Base-by-base conservation (phyloP, 306 rosid genomes). In the Vigna reflexopilosa region DNA sequence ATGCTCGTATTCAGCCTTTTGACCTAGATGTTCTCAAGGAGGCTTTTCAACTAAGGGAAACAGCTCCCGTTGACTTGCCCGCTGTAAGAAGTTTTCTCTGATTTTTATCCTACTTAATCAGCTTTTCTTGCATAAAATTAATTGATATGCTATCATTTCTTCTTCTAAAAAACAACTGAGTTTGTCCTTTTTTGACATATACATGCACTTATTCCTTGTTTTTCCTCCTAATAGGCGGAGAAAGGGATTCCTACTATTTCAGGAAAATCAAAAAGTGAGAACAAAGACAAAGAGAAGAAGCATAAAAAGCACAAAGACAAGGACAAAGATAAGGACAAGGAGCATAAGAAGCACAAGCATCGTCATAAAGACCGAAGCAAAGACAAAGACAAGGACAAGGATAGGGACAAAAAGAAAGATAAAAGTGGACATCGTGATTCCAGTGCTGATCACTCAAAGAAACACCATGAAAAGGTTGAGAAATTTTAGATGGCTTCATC, bases 241-340 rank as follows among this genome's bases (percentile, higher is more conserved):
- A 96, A 96, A 85, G 99, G 99, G 48, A 87, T 70, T 75, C 93
- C 93, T 24, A 93, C 98, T 67, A 83, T 93, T 76, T 62, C 89
- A 47, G 97, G 94, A 19, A 96, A 93, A 76, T 91, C 91, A 68
- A 96, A 93, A 87, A 67, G 90, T 13, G 94, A 90, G 73, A 79
- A 90, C 65, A 95, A 95, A 86, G 99, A 95, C 80, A 95, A 88
- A 86, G 98, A 95, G 81, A 92, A 88, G 87, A 95, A 89, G 86
- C 99, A 90, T 82, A 95, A 93, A 80, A 95, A 88, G 83, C 97
- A 80, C 72, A 95, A 87, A 79, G 99, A 89, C 72, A 87, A 82
- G 72, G 98, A 89, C 64, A 94, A 84, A 81, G 98, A 92, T 9
- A 94, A 90, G 84, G 97, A 94, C 75, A 95, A 83, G 85, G 98